Percentiles rank a stretch among this genome's conserved stretches.
Conservation (phyloP, 257 asterid genomes). For the Solanum ossicruentum region DNA sequence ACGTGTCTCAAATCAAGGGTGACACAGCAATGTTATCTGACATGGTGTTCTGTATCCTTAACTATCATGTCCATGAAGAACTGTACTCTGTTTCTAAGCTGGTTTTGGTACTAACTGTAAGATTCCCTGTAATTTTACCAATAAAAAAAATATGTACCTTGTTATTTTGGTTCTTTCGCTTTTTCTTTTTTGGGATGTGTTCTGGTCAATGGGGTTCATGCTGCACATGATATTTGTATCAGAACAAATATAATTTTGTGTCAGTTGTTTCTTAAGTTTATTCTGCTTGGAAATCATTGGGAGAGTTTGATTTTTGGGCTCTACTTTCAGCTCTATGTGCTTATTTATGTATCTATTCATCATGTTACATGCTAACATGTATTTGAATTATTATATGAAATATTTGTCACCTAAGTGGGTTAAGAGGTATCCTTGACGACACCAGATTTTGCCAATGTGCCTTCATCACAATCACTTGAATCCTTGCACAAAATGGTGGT, state of each 20-base stretch:
- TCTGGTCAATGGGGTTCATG: neutral
- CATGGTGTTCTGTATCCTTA: slow-evolving; percentile 81
- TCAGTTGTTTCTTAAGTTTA: neutral
- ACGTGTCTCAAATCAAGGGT: slow-evolving; percentile 74
- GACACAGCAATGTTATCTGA: slow-evolving; percentile 60
- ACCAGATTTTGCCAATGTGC: slow-evolving; percentile 73
- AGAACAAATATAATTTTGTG: neutral
- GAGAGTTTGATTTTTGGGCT: neutral
- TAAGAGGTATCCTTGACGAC: slow-evolving; percentile 41
- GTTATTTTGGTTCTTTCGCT: neutral
- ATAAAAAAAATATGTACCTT: neutral
- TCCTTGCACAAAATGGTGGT: slow-evolving; percentile 86
- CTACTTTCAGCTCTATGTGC: neutral
- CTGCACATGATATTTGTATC: neutral
- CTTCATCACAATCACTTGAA: slow-evolving; percentile 58
- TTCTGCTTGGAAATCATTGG: neutral
- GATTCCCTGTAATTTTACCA: neutral
- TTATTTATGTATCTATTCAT: neutral
- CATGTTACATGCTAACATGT: neutral
- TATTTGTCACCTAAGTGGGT: neutral
- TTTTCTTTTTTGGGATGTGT: neutral
- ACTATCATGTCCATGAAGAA: neutral
- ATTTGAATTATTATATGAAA: neutral
- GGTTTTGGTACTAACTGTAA: neutral
- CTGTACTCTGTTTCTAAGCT: neutral